Conservation (phyloP, 2,329 filamentous ascomycete species). For the Xylaria sp. region DNA sequence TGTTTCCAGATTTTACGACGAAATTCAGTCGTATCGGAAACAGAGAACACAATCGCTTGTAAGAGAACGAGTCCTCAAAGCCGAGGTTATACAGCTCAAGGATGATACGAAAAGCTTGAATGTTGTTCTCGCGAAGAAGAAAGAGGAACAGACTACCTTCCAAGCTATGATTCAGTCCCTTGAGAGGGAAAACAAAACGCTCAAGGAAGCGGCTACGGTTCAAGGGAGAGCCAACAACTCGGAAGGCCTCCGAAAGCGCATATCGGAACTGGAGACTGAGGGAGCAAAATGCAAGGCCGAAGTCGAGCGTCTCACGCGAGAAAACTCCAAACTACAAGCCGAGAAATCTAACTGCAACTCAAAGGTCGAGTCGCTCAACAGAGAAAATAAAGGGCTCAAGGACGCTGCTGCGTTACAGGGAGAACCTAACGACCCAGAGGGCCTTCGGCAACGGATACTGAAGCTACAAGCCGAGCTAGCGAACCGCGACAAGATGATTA, state of each 20-base stretch:
- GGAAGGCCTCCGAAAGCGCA: background rate
- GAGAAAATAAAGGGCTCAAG: conserved; percentile 10
- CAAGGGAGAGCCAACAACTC: background rate
- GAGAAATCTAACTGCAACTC: background rate
- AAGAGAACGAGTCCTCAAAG: conserved; percentile 7
- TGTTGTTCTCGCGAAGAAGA: background rate
- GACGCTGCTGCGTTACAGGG: background rate
- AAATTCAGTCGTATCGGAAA: background rate
- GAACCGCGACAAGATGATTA: conserved; percentile 2
- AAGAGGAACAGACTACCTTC: background rate
- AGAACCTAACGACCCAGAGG: background rate
- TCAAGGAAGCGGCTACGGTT: background rate
- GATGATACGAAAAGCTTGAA: background rate
- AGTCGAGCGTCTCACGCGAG: background rate
- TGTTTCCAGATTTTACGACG: conserved; percentile 6
- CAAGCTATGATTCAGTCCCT: background rate
- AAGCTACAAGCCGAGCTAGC: background rate
- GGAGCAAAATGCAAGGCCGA: background rate
- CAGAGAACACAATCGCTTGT: background rate
- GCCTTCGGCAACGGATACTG: background rate
- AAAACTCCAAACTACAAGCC: conserved; percentile 3
- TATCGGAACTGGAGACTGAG: background rate
- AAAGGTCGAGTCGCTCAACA: background rate
- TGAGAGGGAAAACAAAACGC: background rate
- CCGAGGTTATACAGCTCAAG: conserved; percentile 5